Evolutionary conservation across 2,329 filamentous ascomycete species (phyloP), one percentile per base, ranked within the genome.

Genomic region (Alternaria sp.): DNA sequence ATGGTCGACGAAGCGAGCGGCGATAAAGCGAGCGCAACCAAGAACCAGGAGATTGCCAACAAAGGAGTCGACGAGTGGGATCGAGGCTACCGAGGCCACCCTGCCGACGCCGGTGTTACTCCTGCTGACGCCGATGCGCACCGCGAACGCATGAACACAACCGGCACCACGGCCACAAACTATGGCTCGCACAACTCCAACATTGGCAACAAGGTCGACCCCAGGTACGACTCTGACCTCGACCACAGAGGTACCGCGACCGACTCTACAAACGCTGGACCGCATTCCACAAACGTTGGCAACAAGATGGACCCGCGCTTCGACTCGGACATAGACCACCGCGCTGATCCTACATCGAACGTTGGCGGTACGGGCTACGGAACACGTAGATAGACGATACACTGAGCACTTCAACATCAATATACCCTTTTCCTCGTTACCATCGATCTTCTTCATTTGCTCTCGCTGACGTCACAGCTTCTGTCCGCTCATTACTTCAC

Each of bases 241-340:
- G 65, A 71, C 47, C 67, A 70, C 50, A 63, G 69, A 12, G 69
- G 70, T 46, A 69, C 67, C 36, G 58, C 52, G 2, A 64, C 63
- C 11, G 64, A 60, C 5, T 73, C 71, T 1, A 73, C 71, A 4
- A 78, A 77, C 19, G 66, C 65, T 12, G 77, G 76, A 5, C 67
- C 71, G 5, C 77, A 78, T 56, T 67, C 62, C 25, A 72, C 67
- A 19, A 74, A 79, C 36, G 45, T 74, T 17, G 65, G 70, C 5
- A 79, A 80, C 65, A 65, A 67, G 49, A 68, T 81, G 6, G 80
- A 81, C 55, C 79, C 80, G 13, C 63, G 69, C n/a, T 62, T 73
- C 21, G 73, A 72, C 47, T 73, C 69, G n/a, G 72, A 74, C 49
- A 49, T 57, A 25, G 60, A 68, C 45, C 65, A 70, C 30, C 63